These are phyloP conservation scores for Juglanconis sp. DNA, from an alignment of 2,329 filamentous ascomycete species.

Conservation along the genomic window DNA sequence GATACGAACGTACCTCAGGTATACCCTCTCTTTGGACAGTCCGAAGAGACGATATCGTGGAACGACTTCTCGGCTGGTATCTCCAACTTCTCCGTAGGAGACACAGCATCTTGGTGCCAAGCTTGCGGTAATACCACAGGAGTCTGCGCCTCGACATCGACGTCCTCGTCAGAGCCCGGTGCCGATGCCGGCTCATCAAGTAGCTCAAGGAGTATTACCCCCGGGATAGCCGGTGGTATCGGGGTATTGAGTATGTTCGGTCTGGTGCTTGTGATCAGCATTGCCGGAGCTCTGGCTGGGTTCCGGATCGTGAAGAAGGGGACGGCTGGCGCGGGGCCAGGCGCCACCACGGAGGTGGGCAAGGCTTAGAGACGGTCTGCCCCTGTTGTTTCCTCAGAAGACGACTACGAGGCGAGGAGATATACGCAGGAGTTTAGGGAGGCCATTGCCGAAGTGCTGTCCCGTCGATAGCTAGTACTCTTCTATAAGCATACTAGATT, in stretches of 20 bases:
- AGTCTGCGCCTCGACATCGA: constrained; percentile 49
- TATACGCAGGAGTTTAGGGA: neutral
- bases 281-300: constrained; percentile 8
- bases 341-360: neutral
- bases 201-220: neutral
- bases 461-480: neutral
- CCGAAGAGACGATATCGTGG: constrained; percentile 60
- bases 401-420: neutral
- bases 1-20: constrained; percentile 46
- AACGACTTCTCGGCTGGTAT: constrained; percentile 62
- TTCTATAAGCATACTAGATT: neutral
- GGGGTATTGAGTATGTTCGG: constrained; percentile 13
- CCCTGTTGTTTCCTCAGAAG: neutral
- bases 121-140: constrained; percentile 72
- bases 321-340: neutral
- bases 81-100: constrained; percentile 63
- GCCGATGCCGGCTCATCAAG: constrained; percentile 4
- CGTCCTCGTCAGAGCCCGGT: constrained; percentile 23
- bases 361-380: constrained; percentile 8
- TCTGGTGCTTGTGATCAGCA: constrained; percentile 3
- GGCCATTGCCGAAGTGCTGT: neutral
- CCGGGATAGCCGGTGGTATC: constrained; percentile 10
- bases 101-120: constrained; percentile 67
- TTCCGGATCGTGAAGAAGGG: constrained; percentile 14
- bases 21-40: constrained; percentile 60